A percentile compares a stretch with the other conserved stretches of the same genome.
These are phyloP conservation scores for Fusarium abutilonis DNA, from an alignment of 2,329 filamentous ascomycete genomes.

Conservation along the genomic window DNA sequence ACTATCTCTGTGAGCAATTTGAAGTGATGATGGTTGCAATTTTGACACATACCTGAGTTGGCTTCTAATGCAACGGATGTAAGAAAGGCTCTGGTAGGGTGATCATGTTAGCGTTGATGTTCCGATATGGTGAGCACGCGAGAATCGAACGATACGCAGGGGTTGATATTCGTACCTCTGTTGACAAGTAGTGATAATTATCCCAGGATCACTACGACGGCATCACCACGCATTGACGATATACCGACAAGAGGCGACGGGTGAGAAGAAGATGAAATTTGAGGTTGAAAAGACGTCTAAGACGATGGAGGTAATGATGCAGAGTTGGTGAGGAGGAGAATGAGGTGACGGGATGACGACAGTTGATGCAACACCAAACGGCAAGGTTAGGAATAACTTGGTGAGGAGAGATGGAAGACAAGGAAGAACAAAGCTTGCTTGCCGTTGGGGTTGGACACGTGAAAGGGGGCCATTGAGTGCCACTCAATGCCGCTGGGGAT, in stretches of 20 bases:
- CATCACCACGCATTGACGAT: slow-evolving; percentile 14
- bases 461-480: slow-evolving; percentile 12
- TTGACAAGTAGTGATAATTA: slow-evolving; percentile 8
- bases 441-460: slow-evolving; percentile 34
- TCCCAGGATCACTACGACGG: slow-evolving; percentile 7
- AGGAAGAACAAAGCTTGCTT: slow-evolving; percentile 14
- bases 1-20: slow-evolving; percentile 13
- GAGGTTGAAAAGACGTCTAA: not conserved
- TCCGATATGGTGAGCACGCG: slow-evolving; percentile 15
- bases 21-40: not conserved
- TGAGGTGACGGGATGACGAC: slow-evolving; percentile 28
- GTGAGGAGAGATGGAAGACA: slow-evolving; percentile 10
- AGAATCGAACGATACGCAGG: slow-evolving; percentile 42
- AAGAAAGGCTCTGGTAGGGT: slow-evolving; percentile 10
- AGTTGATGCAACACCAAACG: slow-evolving; percentile 22
- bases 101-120: slow-evolving; percentile 22
- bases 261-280: not conserved
- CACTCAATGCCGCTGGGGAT: no score
- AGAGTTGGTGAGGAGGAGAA: slow-evolving; percentile 3
- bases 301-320: slow-evolving; percentile 18
- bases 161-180: slow-evolving; percentile 18
- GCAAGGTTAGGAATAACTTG: not conserved
- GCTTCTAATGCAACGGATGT: not conserved
- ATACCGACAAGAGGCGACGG: not conserved
- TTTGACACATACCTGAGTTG: slow-evolving; percentile 4